Percentiles rank a stretch among this genome's conserved stretches.
Conservation (phyloP, 768 basidiomycete genomes). For the Porpolomopsis calyptriformis region DNA sequence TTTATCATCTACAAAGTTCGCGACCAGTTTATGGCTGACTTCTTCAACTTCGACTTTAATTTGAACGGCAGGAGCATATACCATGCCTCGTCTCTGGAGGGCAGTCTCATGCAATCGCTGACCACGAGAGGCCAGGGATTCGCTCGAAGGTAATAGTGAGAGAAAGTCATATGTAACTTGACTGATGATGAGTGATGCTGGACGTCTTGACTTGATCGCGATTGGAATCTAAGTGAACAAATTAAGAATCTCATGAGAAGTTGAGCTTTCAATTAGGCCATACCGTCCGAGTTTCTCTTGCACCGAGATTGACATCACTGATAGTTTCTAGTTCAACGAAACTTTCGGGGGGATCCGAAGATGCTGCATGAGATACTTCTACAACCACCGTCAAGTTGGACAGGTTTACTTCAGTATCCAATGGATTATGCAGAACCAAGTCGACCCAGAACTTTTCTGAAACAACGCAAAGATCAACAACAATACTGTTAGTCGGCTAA, state of each 20-base stretch:
- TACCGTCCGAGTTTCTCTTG: constrained; percentile 59
- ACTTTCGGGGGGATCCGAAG: constrained; percentile 23
- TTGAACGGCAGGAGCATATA: constrained; percentile 60
- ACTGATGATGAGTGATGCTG: constrained; percentile 46
- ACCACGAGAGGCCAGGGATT: constrained; percentile 62
- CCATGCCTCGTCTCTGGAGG: constrained; percentile 52
- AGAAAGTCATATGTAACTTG: constrained; percentile 61
- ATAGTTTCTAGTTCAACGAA: constrained; percentile 50
- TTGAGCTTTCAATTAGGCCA: not conserved
- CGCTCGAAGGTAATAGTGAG: constrained; percentile 54
- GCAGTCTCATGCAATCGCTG: constrained; percentile 66
- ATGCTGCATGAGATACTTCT: constrained; percentile 25
- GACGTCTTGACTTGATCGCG: constrained; percentile 40
- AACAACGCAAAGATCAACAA: constrained; percentile 7
- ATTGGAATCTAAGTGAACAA: constrained; percentile 46
- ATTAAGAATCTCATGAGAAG: not conserved
- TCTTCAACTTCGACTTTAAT: constrained; percentile 54
- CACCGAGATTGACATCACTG: constrained; percentile 47
- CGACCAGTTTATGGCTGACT: constrained; percentile 52
- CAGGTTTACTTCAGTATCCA: constrained; percentile 64
- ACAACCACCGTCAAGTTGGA: constrained; percentile 49
- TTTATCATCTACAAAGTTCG: constrained; percentile 44
- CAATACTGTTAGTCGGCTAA: constrained; percentile 1
- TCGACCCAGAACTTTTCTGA: constrained; percentile 74
- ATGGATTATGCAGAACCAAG: constrained; percentile 55